These are phyloP conservation scores for Pythium dissimile DNA, from an alignment of 352 stramenopile genomes.

Conservation along the genomic window DNA sequence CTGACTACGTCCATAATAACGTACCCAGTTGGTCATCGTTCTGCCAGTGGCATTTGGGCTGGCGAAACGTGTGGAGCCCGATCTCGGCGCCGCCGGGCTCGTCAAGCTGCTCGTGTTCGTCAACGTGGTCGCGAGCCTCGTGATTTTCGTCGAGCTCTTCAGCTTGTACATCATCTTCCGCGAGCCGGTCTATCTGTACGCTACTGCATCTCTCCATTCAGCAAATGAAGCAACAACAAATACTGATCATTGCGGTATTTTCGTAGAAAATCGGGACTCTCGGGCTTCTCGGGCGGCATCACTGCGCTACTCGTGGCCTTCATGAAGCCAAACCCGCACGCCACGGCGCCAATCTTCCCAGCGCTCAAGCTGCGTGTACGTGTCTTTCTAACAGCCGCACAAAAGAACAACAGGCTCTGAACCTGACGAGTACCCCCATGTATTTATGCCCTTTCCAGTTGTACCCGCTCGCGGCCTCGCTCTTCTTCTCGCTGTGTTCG, in stretches of 20 bases:
- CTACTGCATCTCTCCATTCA: not conserved
- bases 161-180: conserved; percentile 81
- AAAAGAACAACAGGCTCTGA: conserved; percentile 5
- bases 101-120: conserved; percentile 71
- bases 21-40: too few species aligned
- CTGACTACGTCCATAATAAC: too few species aligned
- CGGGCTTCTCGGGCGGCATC: conserved; percentile 73
- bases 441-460: conserved; percentile 31
- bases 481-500: conserved; percentile 51
- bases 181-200: conserved; percentile 73
- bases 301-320: conserved; percentile 77
- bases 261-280: conserved; percentile 61
- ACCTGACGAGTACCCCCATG: not conserved
- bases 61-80: conserved; percentile 73
- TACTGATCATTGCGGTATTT: not conserved
- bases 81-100: conserved; percentile 59
- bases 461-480: conserved; percentile 54
- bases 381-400: conserved; percentile 1
- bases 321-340: conserved; percentile 70
- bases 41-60: conserved; percentile 64
- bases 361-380: conserved; percentile 64
- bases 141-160: conserved; percentile 82
- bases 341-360: conserved; percentile 47
- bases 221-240: not conserved
- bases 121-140: conserved; percentile 59